A percentile compares a stretch with the other conserved stretches of the same genome.
phyloP scores from a whole-genome alignment of 2,329 filamentous ascomycete genomes.

The Alternaria conjuncta region DNA sequence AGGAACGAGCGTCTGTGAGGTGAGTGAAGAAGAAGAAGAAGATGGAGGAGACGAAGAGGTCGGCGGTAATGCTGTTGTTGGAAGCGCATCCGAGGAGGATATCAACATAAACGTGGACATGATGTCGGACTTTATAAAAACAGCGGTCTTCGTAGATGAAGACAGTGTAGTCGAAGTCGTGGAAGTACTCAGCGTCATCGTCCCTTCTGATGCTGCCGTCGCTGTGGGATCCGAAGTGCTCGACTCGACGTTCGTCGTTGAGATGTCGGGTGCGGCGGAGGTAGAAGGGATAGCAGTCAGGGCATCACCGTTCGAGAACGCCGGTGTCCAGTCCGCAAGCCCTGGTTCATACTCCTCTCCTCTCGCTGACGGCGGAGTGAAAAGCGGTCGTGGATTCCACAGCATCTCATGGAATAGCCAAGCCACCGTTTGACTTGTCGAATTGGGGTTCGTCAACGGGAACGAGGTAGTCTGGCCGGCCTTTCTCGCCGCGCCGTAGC shows the following conservation, averaged over 20 bases:
- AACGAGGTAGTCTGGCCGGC: not conserved
- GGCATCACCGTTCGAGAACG: not conserved
- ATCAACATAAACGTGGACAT: not conserved
- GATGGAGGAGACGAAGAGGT: not conserved
- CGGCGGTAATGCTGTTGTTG: not conserved
- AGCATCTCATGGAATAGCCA: constrained; percentile 6
- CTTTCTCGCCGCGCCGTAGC: not conserved
- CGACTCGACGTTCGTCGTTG: not conserved
- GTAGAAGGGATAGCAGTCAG: not conserved
- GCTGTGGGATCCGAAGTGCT: not conserved
- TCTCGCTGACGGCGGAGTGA: not conserved
- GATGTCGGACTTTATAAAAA: not conserved
- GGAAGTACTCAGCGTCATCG: not conserved
- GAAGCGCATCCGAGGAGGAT: not conserved
- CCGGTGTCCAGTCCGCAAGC: constrained; percentile 1
- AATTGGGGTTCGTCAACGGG: not conserved
- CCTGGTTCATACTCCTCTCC: not conserved
- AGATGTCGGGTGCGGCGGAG: not conserved
- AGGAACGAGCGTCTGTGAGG: not conserved
- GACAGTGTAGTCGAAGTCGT: too few relatives aligned
- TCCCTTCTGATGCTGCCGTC: not conserved
- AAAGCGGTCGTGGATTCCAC: constrained; percentile 10
- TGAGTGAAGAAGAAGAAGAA: not conserved
- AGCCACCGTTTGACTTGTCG: constrained; percentile 2
- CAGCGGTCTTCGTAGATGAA: not conserved